Evolutionary conservation across 1,284 basidiomycete species (phyloP).

Genomic region (Malassezia furfur): DNA sequence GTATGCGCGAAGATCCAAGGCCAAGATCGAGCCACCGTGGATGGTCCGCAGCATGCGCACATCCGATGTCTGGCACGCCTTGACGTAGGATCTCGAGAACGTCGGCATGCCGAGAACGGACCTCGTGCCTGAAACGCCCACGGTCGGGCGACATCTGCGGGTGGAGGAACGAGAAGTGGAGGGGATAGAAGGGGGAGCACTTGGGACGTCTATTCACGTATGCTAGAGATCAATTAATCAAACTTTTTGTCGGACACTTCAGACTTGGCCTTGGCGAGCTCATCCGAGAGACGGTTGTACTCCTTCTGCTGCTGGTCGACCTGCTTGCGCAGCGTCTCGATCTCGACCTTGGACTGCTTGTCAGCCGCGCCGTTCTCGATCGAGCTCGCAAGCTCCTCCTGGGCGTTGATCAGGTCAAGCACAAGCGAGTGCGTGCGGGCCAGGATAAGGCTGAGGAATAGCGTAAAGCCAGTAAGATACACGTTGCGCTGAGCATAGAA

Average conservation of each 20-base stretch:
- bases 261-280: slow-evolving; percentile 52
- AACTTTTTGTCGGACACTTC: slow-evolving; percentile 32
- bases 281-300: slow-evolving; percentile 45
- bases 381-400: slow-evolving; percentile 66
- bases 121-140: background rate
- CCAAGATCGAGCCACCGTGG: too few relatives aligned
- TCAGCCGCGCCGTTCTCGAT: slow-evolving; percentile 32
- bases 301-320: slow-evolving; percentile 42
- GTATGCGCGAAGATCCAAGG: too few relatives aligned
- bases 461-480: slow-evolving; percentile 68
- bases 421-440: slow-evolving; percentile 84
- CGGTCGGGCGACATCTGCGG: background rate
- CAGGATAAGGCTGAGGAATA: slow-evolving; percentile 72
- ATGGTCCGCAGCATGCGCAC: too few relatives aligned
- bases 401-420: slow-evolving; percentile 77
- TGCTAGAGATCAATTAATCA: slow-evolving; percentile 7
- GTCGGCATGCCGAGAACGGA: background rate
- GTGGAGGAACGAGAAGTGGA: background rate
- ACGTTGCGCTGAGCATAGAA: slow-evolving; percentile 69
- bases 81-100: background rate
- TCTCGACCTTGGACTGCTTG: slow-evolving; percentile 27
- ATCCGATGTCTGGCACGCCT: background rate
- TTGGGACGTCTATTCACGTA: background rate
- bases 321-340: slow-evolving; percentile 45
- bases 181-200: background rate